Conservation (phyloP, 495 filamentous ascomycete genomes). For the Aspergillus egyptiacus region DNA sequence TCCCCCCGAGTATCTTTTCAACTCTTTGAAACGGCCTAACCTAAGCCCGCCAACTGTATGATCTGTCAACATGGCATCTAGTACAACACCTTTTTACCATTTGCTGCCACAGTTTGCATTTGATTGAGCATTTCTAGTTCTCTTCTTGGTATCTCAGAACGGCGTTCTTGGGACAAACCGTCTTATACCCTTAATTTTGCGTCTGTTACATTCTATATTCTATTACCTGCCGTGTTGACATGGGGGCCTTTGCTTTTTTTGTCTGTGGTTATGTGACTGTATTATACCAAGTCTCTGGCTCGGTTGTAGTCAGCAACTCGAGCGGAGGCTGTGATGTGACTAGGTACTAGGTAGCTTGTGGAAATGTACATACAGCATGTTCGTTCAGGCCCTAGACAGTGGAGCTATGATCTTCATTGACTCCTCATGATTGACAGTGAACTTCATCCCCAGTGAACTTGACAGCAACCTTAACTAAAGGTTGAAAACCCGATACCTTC, state of each 20-base stretch:
- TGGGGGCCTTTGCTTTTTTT: not conserved
- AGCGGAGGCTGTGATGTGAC: conserved; percentile 13
- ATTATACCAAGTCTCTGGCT: conserved; percentile 16
- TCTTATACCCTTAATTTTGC: conserved; percentile 32
- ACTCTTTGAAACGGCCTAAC: conserved; percentile 40
- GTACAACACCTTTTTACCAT: conserved; percentile 4
- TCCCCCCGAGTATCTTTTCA: conserved; percentile 77
- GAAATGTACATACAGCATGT: conserved; percentile 32
- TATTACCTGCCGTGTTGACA: conserved; percentile 12
- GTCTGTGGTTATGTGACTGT: conserved; percentile 17
- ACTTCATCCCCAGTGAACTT: too few species aligned
- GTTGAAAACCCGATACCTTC: too few species aligned
- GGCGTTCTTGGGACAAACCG: conserved; percentile 31
- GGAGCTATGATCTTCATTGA: conserved; percentile 22
- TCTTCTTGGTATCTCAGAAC: conserved; percentile 21
- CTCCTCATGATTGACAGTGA: not conserved
- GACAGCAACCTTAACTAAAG: too few species aligned
- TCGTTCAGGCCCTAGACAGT: conserved; percentile 26
- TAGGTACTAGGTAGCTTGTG: too few species aligned
- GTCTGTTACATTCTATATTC: conserved; percentile 7
- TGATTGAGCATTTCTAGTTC: conserved; percentile 12
- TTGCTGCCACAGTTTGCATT: conserved; percentile 15
- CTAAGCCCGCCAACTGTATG: conserved; percentile 35
- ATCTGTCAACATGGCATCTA: conserved; percentile 13
- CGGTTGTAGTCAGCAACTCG: not conserved